These are phyloP conservation scores for Cyclanthera cordifolia DNA, from an alignment of 306 rosid species.

Conservation along the genomic window DNA sequence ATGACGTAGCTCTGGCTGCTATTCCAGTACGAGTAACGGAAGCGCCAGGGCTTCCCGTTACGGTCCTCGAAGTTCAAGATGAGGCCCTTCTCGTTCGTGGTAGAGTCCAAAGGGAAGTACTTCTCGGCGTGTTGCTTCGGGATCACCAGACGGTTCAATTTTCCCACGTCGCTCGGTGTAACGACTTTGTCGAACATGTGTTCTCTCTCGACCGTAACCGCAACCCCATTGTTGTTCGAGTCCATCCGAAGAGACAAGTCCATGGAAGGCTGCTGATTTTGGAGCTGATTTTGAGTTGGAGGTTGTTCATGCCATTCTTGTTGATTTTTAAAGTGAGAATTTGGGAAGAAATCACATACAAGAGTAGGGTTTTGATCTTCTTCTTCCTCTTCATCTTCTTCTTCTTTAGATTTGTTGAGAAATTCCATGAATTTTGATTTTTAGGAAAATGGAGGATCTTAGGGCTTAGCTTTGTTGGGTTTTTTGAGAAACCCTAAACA, in stretches of 20 bases:
- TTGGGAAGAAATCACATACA: conserved; percentile 10
- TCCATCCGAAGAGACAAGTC: conserved; percentile 13
- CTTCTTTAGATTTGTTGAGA: neutral
- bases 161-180: conserved; percentile 18
- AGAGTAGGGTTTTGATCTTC: neutral
- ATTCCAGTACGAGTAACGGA: conserved; percentile 25
- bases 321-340: neutral
- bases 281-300: neutral
- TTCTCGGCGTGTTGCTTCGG: conserved; percentile 20
- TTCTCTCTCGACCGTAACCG: conserved; percentile 5
- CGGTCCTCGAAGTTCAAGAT: conserved; percentile 18
- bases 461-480: neutral
- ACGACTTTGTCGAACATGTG: conserved; percentile 21
- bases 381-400: conserved; percentile 4
- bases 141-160: conserved; percentile 14
- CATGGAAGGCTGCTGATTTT: neutral
- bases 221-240: neutral
- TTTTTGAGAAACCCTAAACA: conserved; percentile 1
- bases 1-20: conserved; percentile 21
- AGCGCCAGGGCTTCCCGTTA: conserved; percentile 17
- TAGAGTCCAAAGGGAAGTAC: conserved; percentile 14
- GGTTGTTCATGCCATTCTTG: neutral
- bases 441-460: neutral
- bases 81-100: conserved; percentile 15
- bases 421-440: conserved; percentile 6